These are phyloP conservation scores for Nepenthes gracilis DNA, from an alignment of 148 eudicot species.

Conservation along the genomic window DNA sequence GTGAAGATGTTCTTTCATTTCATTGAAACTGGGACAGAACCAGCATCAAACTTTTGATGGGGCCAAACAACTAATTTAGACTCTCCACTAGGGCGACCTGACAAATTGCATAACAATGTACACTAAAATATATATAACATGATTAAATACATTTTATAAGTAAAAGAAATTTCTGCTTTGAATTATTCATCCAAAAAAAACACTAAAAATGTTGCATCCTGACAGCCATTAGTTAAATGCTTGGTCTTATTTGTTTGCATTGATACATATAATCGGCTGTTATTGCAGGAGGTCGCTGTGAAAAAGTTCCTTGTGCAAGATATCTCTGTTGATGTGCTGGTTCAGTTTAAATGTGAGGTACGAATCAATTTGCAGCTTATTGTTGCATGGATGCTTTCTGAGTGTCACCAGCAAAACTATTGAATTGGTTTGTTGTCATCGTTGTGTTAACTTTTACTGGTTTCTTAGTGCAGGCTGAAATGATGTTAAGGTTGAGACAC, in stretches of 20 bases:
- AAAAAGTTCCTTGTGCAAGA: slow-evolving; percentile 96
- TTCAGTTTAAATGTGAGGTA: slow-evolving; percentile 87
- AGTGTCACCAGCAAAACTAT: not conserved
- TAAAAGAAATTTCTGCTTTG: no score
- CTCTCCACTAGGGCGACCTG: no score
- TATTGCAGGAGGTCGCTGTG: slow-evolving; percentile 92
- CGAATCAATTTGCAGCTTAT: slow-evolving; percentile 10
- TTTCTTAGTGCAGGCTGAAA: slow-evolving; percentile 60
- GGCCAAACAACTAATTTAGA: no score
- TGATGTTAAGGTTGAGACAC: slow-evolving; percentile 94
- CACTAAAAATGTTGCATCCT: no score
- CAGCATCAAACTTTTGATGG: no score
- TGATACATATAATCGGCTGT: slow-evolving; percentile 1
- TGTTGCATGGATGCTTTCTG: not conserved
- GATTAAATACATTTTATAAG: no score
- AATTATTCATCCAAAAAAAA: no score
- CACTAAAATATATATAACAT: no score
- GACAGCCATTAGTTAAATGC: no score
- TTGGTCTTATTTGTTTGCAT: not conserved
- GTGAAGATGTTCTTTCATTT: no score
- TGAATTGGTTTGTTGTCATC: not conserved
- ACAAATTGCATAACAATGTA: no score
- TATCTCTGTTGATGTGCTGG: slow-evolving; percentile 71
- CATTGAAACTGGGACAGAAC: no score
- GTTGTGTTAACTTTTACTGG: not conserved